Base-by-base conservation (phyloP, 768 basidiomycete genomes). In the Dentipellis sp. region DNA sequence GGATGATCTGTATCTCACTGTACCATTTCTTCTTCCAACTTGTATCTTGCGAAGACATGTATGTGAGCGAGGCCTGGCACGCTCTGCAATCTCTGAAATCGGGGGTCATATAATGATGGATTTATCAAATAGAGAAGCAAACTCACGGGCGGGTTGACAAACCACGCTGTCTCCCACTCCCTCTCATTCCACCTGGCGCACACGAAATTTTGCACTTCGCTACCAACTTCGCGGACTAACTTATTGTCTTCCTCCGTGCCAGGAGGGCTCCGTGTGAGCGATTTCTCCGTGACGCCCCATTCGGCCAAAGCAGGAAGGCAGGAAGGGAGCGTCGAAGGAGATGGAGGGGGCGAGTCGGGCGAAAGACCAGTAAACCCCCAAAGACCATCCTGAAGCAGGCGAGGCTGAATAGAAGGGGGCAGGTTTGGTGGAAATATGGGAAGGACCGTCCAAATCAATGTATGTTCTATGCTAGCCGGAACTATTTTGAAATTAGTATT, bases 141-240 rank as follows among this genome's bases (percentile, higher is more conserved):
- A 69, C 86, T 66, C 63, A 93, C 91, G 51, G 84, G 88, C 45
- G 91, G 91, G 65, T 93, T 93, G 45, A 91, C 86, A 64, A 92
- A 92, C 91, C 91, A 94, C 1, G 88, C 88, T 0, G 89, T 90
- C 70, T 94, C 91, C 90, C 88, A 94, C n/a, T 79, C 77, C 4
- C 64, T 66, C 64, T 90, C 87, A 16, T 64, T 62, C 91, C 91
- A 93, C 50, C 81, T 72, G 50, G 73, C 74, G 66, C 70, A 74
- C 11, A 94, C 78, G 67, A 86, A 92, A 50, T 68, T 69, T 36
- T 79, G 74, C 45, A 91, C 80, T 59, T 88, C 82, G 45, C 61
- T 66, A 6, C 82, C 83, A 4, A 80, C 84, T 47, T 65, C 66
- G 49, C 66, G 66, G 10, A 86, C 73, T 56, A 80, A 68, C 16